Percentiles rank a stretch among this genome's conserved stretches.
Evolutionary conservation across 352 stramenopile species (phyloP).

Genomic region (Phytophthora kernoviae): DNA sequence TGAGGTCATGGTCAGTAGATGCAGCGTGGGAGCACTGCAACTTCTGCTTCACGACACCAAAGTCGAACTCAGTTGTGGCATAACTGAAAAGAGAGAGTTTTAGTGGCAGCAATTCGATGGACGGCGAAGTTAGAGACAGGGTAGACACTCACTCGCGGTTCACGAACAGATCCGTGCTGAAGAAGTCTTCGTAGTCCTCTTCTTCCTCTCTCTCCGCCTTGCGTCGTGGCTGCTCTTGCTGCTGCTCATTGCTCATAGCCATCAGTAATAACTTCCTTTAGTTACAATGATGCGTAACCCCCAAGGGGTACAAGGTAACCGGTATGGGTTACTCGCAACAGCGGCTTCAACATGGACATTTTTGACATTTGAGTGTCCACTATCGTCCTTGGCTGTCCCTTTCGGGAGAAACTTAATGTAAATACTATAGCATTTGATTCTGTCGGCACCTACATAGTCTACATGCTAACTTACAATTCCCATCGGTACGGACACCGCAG

Average conservation of each 20-base stretch:
- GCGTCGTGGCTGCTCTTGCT: no score
- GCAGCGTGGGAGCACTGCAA: constrained; percentile 55
- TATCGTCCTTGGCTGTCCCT: no score
- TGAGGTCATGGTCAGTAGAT: constrained; percentile 78
- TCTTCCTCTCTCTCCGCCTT: constrained; percentile 9
- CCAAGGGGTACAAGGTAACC: no score
- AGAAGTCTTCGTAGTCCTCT: constrained; percentile 55
- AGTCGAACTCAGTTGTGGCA: constrained; percentile 51
- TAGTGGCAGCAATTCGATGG: background rate
- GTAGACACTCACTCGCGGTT: constrained; percentile 50
- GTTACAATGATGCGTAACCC: no score
- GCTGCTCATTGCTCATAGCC: constrained; percentile 1
- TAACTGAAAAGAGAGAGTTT: constrained; percentile 35
- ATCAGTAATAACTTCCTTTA: no score
- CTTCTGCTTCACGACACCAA: constrained; percentile 48
- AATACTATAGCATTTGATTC: no score
- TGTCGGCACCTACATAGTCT: no score
- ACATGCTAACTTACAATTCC: constrained; percentile 61
- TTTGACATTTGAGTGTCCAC: no score
- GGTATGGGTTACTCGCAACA: no score
- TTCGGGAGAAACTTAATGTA: no score
- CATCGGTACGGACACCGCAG: constrained; percentile 76
- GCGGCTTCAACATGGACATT: no score
- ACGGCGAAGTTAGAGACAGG: background rate
- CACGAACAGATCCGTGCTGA: constrained; percentile 60